These are phyloP conservation scores for Aphelidium insulamus DNA, from an alignment of 371 early-diverging fungal genomes.

Conservation along the genomic window DNA sequence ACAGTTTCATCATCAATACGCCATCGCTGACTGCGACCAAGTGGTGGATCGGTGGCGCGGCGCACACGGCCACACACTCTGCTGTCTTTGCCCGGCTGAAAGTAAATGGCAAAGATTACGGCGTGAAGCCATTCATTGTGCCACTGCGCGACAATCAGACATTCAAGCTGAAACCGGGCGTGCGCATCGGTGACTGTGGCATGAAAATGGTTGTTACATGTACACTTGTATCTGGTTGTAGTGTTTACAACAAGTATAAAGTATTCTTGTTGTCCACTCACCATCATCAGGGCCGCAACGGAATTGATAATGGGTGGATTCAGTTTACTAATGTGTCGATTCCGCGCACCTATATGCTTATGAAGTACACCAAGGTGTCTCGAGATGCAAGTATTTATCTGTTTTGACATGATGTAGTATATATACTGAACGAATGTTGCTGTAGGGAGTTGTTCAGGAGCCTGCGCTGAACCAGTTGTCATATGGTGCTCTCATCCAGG, in stretches of 20 bases:
- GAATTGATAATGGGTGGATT: conserved; percentile 66
- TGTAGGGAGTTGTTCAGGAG: conserved; percentile 1
- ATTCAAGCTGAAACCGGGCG: conserved; percentile 25
- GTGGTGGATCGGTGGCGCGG: conserved; percentile 94
- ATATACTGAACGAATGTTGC: too few relatives aligned
- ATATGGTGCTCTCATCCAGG: conserved; percentile 73
- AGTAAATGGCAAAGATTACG: conserved; percentile 48
- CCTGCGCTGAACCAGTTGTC: conserved; percentile 32
- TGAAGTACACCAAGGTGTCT: conserved; percentile 81
- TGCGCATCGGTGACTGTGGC: conserved; percentile 46
- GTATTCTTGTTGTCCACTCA: neutral
- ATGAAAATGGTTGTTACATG: conserved; percentile 41
- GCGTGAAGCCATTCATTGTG: conserved; percentile 54
- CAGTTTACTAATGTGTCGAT: conserved; percentile 59
- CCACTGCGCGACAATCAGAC: conserved; percentile 37
- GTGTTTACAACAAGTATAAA: neutral
- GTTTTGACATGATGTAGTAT: too few relatives aligned
- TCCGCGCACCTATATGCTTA: conserved; percentile 57
- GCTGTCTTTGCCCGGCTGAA: conserved; percentile 58
- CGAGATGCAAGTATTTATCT: conserved; percentile 18
- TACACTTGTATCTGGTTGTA: neutral
- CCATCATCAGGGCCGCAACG: conserved; percentile 33
- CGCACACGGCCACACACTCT: conserved; percentile 58
- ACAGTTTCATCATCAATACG: conserved; percentile 74
- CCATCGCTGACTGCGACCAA: conserved; percentile 65